Base-by-base conservation (phyloP, 2,329 filamentous ascomycete genomes). In the Sclerotinia nivalis region DNA sequence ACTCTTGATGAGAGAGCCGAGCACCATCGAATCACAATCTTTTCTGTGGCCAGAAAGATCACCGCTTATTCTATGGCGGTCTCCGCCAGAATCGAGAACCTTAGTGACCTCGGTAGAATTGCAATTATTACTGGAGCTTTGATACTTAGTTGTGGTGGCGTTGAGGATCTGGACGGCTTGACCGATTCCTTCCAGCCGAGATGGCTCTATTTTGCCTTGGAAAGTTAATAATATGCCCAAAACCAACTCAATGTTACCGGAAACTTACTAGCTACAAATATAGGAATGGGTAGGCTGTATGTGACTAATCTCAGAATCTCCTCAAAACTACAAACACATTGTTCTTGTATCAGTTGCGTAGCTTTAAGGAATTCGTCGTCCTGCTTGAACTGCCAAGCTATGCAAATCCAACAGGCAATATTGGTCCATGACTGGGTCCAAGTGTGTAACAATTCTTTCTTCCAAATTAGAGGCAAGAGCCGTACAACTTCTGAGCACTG, bases 1-100 rank as follows among this genome's bases (percentile, higher is more conserved):
- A 31, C 40, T 43, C 34, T 31, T 55, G 10, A 52, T 56, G 8
- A 66, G 50, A 31, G 37, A 43, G 2, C 64, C 64, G 45, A 66
- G 37, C 5, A 66, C 50, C 64, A 66, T 66, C 3, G 52, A 55
- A 40, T 66, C 64, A 22, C 64, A 66, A 25, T 43, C 47, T 13
- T 28, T 13, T 66, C 37, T 56, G 34, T 66, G 8, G 6, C n/a
- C 28, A 40, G 22, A 2, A 15, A 31, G 12, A 18, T 64, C 9
- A 1, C 8, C 28, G 22, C 13, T 10, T 28, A 31, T 49, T 8
- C 8, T 8, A 34, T 18, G 12, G 25, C 15, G 15, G 7, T 18
- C 5, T 15, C 45, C 45, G 8, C 13, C 7, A 18, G 45, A 18
- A 20, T 18, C 15, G 13, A 15, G 5, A 47, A 47, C 2, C 45